Evolutionary conservation across 345 rosid species (phyloP), one percentile per base, ranked within the genome.

Genomic region (Euphorbia pulcherrima): DNA sequence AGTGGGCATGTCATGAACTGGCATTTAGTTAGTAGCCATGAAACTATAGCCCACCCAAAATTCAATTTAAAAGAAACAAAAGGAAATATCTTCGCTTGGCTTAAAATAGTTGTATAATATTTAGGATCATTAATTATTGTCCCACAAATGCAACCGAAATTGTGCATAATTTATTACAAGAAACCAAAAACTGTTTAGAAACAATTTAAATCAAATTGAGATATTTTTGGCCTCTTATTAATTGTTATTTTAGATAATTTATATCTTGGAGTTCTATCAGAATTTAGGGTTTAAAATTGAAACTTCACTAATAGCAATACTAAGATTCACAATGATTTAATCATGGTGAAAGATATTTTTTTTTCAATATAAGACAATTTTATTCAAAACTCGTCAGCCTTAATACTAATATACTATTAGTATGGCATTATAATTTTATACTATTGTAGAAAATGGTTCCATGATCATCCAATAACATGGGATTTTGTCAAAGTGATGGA

Each of bases 401-500:
- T n/a, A 27, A n/a, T n/a, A n/a, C n/a, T n/a, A n/a, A n/a, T n/a
- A n/a, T n/a, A n/a, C n/a, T n/a, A n/a, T n/a, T n/a, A n/a, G n/a
- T n/a, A n/a, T n/a, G n/a, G n/a, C n/a, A n/a, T n/a, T n/a, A n/a
- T n/a, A n/a, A n/a, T n/a, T n/a, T n/a, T n/a, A n/a, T n/a, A n/a
- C n/a, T 14, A 47, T 39, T 26, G 2, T 6, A 68, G 57, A 57
- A 23, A 33, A 33, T 54, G 57, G 11, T 5, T 8, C 58, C 47
- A 7, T 2, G 50, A 58, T 37, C 70, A 37, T 8, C 74, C 68
- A 74, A 62, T 62, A 39, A 62, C 6, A 18, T 40, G 59, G 73
- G 72, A 50, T 62, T 33, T 68, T 29, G 75, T 74, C 78, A 67
- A 68, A 62, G 76, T 54, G 71, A 78, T 74, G 82, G 82, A 71